Percentiles rank a stretch among this genome's conserved stretches.
Evolutionary conservation across 2,329 filamentous ascomycete genomes (phyloP).

Genomic region (Knufia fluminis): DNA sequence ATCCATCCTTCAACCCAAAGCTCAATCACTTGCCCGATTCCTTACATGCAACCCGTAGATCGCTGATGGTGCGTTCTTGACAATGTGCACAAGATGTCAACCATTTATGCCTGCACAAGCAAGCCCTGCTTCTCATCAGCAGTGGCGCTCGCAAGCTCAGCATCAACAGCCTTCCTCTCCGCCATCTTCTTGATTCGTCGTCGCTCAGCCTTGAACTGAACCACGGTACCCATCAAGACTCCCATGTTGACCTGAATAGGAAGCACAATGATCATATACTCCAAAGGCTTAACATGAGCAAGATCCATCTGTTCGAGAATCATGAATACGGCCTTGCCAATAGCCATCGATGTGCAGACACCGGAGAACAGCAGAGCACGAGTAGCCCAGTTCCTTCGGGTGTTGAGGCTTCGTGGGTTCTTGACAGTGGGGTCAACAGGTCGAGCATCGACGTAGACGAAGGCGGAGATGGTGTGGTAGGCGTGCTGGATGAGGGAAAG

Average conservation of each 20-base stretch:
- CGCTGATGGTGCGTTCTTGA: too few relatives aligned
- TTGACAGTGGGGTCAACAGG: neutral
- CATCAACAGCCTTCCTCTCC: constrained; percentile 1
- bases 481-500: constrained; percentile 14
- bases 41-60: too few relatives aligned
- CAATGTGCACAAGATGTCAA: too few relatives aligned
- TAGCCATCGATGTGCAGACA: constrained; percentile 13
- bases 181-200: constrained; percentile 13
- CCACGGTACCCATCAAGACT: constrained; percentile 16
- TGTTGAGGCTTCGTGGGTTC: constrained; percentile 16
- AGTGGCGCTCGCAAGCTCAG: constrained; percentile 6
- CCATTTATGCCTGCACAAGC: constrained; percentile 2
- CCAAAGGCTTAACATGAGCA: constrained; percentile 19
- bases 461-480: constrained; percentile 16
- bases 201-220: constrained; percentile 22
- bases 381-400: constrained; percentile 20
- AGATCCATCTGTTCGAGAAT: constrained; percentile 19
- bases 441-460: constrained; percentile 21
- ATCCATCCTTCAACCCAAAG: too few relatives aligned
- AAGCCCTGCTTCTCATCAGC: constrained; percentile 17
- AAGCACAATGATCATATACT: constrained; percentile 19
- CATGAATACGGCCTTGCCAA: constrained; percentile 17
- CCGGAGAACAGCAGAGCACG: constrained; percentile 17
- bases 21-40: too few relatives aligned
- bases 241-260: constrained; percentile 22